phyloP scores from a whole-genome alignment of 202 grass and related monocot species.

The Saccharum hybrid region DNA sequence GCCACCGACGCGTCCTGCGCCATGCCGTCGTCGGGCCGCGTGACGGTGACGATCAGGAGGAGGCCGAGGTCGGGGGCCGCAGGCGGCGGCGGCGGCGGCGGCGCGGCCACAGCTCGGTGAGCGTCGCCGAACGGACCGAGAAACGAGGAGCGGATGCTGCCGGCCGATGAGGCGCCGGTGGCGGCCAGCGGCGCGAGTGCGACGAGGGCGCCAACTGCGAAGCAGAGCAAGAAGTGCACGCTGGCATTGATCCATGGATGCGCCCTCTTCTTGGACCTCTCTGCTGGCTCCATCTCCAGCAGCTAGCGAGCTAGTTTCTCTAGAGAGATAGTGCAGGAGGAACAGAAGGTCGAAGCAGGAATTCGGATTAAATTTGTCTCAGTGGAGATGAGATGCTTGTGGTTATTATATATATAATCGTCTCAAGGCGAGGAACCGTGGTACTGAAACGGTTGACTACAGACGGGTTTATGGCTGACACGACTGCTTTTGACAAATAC shows the following conservation, averaged over 20 bases:
- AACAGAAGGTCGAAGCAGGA: background rate
- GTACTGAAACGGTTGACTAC: constrained; percentile 21
- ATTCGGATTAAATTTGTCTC: constrained; percentile 17
- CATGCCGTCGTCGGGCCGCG: constrained; percentile 38
- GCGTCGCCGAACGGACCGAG: background rate
- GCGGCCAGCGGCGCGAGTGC: constrained; percentile 43
- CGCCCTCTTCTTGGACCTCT: constrained; percentile 50
- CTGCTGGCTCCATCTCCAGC: background rate
- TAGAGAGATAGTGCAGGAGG: background rate
- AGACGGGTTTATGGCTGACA: constrained; percentile 4
- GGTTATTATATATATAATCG: too few species aligned
- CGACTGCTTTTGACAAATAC: constrained; percentile 22
- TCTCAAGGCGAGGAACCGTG: background rate
- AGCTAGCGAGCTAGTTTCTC: background rate
- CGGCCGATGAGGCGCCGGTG: constrained; percentile 28
- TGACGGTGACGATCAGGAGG: constrained; percentile 66
- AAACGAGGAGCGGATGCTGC: constrained; percentile 13
- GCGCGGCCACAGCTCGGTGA: background rate
- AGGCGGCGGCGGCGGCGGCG: background rate
- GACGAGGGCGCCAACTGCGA: constrained; percentile 55
- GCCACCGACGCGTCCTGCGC: constrained; percentile 49
- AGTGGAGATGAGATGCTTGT: too few species aligned
- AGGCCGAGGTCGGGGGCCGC: constrained; percentile 4
- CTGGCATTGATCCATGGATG: constrained; percentile 42
- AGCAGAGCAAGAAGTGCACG: constrained; percentile 64